phyloP scores from a whole-genome alignment of 140 eudicot species.

The Senecio squalidus region DNA sequence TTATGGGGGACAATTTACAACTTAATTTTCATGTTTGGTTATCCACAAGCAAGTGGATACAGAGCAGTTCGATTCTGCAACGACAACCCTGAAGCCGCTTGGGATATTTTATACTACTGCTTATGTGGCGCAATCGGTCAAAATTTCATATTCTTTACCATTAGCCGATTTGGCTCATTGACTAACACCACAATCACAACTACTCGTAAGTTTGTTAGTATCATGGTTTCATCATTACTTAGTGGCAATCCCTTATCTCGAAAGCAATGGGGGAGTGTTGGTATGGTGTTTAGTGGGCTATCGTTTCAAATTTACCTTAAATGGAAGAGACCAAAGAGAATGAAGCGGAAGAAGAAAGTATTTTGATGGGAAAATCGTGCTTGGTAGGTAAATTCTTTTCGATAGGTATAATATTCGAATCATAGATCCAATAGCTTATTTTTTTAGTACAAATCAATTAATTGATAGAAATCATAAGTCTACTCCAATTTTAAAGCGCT shows the following conservation, averaged over 20 bases:
- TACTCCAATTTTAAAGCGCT: not conserved
- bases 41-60: slow-evolving; percentile 88
- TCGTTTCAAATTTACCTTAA: slow-evolving; percentile 92
- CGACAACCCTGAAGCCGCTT: slow-evolving; percentile 87
- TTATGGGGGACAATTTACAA: slow-evolving; percentile 94
- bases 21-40: slow-evolving; percentile 80
- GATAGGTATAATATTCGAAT: not conserved
- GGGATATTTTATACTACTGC: slow-evolving; percentile 82
- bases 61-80: slow-evolving; percentile 82
- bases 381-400: slow-evolving; percentile 3
- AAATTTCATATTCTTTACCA: slow-evolving; percentile 80
- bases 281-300: slow-evolving; percentile 81
- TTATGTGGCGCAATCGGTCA: slow-evolving; percentile 95
- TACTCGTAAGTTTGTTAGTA: slow-evolving; percentile 88
- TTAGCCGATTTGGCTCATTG: slow-evolving; percentile 92
- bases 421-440: not conserved
- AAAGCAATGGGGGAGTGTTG: slow-evolving; percentile 87
- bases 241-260: slow-evolving; percentile 87
- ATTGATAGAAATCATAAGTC: not conserved
- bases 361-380: slow-evolving; percentile 3
- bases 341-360: slow-evolving; percentile 46
- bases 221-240: slow-evolving; percentile 79
- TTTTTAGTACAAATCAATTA: not conserved
- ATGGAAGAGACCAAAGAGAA: slow-evolving; percentile 50
- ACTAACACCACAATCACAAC: slow-evolving; percentile 96